A percentile compares a stretch with the other conserved stretches of the same genome.
Evolutionary conservation across 1,284 basidiomycete genomes (phyloP).

Genomic region (Schizophyllum amplum): DNA sequence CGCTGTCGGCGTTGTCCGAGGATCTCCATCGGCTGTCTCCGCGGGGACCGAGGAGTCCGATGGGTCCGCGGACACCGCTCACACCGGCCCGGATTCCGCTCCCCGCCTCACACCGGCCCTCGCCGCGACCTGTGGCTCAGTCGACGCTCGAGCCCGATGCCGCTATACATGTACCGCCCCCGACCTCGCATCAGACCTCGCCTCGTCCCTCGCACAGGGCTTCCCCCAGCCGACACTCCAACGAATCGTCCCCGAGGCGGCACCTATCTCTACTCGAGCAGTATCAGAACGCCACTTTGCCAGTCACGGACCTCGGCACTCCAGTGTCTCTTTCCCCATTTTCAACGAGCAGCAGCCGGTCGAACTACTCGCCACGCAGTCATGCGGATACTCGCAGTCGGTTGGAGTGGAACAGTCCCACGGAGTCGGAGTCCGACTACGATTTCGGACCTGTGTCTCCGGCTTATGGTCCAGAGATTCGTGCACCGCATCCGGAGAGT

Average conservation of each 20-base stretch:
- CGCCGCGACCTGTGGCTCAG: no score
- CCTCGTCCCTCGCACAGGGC: not conserved
- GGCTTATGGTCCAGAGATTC: no score
- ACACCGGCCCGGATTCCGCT: not conserved
- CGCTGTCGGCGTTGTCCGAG: not conserved
- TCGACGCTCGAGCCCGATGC: not conserved
- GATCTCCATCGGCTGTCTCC: not conserved
- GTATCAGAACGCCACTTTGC: not conserved
- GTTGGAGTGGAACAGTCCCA: no score
- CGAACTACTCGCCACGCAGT: not conserved
- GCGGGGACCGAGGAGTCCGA: no score
- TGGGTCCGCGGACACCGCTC: not conserved
- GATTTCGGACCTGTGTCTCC: no score
- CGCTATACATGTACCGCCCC: not conserved
- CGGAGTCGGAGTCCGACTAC: no score
- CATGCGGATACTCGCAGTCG: no score
- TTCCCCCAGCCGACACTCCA: no score
- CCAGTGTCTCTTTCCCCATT: not conserved
- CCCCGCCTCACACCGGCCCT: not conserved
- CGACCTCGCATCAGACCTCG: not conserved
- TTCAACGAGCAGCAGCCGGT: not conserved
- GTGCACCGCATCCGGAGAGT: no score
- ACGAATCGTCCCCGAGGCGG: no score
- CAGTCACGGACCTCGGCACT: not conserved
- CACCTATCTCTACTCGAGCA: no score